Conservation (phyloP, 129 eudicot genomes). For the Pseudognaphalium luteoalbum region DNA sequence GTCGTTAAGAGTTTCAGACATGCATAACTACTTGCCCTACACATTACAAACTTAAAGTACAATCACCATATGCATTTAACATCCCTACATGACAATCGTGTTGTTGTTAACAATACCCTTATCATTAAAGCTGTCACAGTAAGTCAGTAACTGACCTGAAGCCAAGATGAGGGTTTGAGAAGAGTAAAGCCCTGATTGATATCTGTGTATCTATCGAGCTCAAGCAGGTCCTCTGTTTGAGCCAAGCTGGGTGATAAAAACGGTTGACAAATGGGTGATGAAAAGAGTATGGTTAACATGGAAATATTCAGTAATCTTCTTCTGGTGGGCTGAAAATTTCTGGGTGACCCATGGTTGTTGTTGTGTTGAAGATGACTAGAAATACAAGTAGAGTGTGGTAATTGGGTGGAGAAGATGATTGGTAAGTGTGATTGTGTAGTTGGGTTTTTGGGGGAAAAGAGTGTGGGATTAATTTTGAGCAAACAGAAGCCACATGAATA, state of each 20-base stretch:
- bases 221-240: slow-evolving; percentile 32
- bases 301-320: slow-evolving; percentile 47
- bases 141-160: slow-evolving; percentile 38
- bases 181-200: slow-evolving; percentile 67
- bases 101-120: no score
- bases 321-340: slow-evolving; percentile 19
- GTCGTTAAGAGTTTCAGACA: no score
- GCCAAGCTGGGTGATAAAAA: slow-evolving; percentile 26
- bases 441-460: background rate
- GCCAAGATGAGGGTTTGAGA: slow-evolving; percentile 75
- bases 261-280: slow-evolving; percentile 28
- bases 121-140: background rate
- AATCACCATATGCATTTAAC: no score
- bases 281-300: slow-evolving; percentile 30
- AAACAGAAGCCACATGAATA: background rate
- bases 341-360: background rate
- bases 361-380: background rate
- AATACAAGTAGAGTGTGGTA: background rate
- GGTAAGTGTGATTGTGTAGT: background rate
- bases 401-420: slow-evolving; percentile 7
- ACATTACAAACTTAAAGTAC: no score
- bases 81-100: no score
- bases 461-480: slow-evolving; percentile 12
- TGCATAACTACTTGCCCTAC: no score
- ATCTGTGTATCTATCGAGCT: slow-evolving; percentile 68